Evolutionary conservation across 2,329 filamentous ascomycete genomes (phyloP), one percentile per base, ranked within the genome.

Genomic region (Neonectria neomacrospora): DNA sequence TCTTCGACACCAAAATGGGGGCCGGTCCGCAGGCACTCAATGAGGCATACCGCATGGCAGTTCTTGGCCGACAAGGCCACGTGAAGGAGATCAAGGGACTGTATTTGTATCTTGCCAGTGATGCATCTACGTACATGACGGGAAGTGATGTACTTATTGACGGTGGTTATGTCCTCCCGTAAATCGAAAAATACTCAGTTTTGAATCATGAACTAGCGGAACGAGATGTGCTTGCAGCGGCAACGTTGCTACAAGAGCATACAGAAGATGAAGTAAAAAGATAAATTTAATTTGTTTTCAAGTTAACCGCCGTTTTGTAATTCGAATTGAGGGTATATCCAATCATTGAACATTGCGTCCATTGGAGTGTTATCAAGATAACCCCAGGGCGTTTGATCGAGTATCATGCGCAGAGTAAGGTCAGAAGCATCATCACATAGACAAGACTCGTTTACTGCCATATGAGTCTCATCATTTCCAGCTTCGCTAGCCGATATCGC

Each of bases 1-100:
- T 84, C 74, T 83, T 86, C 68, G 80, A 85, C 56, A 86, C 84
- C 0, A 64, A 44, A 68, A 84, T 87, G 80, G 82, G 83, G 0
- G 83, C 83, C 2, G 74, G 78, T 14, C 77, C 80, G 0, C 39
- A 51, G 2, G 77, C 78, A 3, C 62, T 81, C 16, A 80, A 84
- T 28, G 83, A 86, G 69, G 80, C 78, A 1, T 78, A 80, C 52
- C 70, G 81, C 1, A 85, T 86, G 83, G 77, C 83, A 0, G 77
- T 78, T 1, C 67, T 85, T 8, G 82, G 86, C 32, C 82, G 87
- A 65, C 82, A 88, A 66, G 87, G 85, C 44, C 83, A 89, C 72
- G 86, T 86, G 5, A 88, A 87, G 80, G 87, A 90, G 78, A 79
- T 89, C 66, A 89, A 89, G 82, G 87, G 85, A 6, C 74, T 83